A percentile compares a stretch with the other conserved stretches of the same genome.
phyloP scores from a whole-genome alignment of 805 yeast species.

The Myxozyma nipponensis region DNA sequence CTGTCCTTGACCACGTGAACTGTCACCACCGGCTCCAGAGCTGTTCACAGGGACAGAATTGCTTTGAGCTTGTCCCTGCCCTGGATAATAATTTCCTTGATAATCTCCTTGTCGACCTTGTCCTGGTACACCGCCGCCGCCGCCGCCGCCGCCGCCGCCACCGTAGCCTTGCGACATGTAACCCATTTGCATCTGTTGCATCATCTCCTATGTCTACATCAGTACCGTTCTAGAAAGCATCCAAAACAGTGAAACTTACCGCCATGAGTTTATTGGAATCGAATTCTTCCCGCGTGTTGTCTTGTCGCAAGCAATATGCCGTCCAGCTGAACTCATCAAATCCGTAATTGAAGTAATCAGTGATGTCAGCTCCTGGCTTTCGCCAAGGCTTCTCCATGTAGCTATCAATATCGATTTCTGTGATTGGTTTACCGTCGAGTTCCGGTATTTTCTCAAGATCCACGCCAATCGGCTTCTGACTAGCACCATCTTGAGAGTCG shows the following conservation, averaged over 20 bases:
- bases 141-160: conserved; percentile 1
- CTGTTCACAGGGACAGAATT: no score
- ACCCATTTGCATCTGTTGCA: conserved; percentile 24
- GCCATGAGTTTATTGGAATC: conserved; percentile 73
- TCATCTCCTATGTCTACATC: conserved; percentile 14
- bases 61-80: conserved; percentile 2
- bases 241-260: neutral
- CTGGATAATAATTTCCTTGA: conserved; percentile 2
- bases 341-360: conserved; percentile 95
- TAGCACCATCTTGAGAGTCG: conserved; percentile 12
- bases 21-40: neutral
- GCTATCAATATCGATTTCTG: conserved; percentile 72
- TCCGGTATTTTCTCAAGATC: conserved; percentile 73
- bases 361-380: conserved; percentile 89
- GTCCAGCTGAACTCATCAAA: conserved; percentile 97
- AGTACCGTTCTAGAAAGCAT: neutral
- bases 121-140: conserved; percentile 1
- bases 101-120: conserved; percentile 11
- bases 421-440: conserved; percentile 75
- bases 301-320: conserved; percentile 85
- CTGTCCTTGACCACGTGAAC: conserved; percentile 1
- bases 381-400: conserved; percentile 97
- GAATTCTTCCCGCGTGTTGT: conserved; percentile 70
- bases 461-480: conserved; percentile 38
- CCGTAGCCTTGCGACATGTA: conserved; percentile 11